These are phyloP conservation scores for Fusarium chaquense DNA, from an alignment of 2,329 filamentous ascomycete species.

Conservation along the genomic window DNA sequence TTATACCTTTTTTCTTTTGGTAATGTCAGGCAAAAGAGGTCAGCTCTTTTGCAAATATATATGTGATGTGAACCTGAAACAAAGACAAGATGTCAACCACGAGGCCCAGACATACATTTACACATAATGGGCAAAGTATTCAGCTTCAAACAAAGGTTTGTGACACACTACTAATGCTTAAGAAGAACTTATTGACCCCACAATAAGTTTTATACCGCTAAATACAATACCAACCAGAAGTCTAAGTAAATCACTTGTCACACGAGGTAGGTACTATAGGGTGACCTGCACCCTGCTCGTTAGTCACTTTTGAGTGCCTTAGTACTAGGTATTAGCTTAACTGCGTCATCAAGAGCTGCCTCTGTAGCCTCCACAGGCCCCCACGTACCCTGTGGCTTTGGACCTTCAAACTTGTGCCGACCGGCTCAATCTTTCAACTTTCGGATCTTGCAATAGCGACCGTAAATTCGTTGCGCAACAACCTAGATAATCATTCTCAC, in stretches of 20 bases:
- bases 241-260: neutral
- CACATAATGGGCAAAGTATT: neutral
- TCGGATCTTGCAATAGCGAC: conserved; percentile 9
- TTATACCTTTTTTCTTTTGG: too few species aligned
- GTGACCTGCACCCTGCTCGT: neutral
- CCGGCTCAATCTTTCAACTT: conserved; percentile 27
- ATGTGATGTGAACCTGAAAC: too few species aligned
- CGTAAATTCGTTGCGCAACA: neutral
- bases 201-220: neutral
- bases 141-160: neutral
- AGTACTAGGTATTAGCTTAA: conserved; percentile 34
- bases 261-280: neutral
- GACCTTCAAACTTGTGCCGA: conserved; percentile 28
- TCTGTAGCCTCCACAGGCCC: conserved; percentile 41
- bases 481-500: neutral
- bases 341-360: conserved; percentile 54
- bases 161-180: neutral
- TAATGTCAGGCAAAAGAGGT: too few species aligned
- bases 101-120: neutral
- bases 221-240: neutral
- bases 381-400: conserved; percentile 36
- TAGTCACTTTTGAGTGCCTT: conserved; percentile 9
- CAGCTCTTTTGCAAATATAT: too few species aligned
- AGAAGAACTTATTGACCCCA: neutral
- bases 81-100: too few species aligned